A percentile compares a stretch with the other conserved stretches of the same genome.
These are phyloP conservation scores for Alternaria triticimaculans DNA, from an alignment of 2,329 filamentous ascomycete species.

Conservation along the genomic window DNA sequence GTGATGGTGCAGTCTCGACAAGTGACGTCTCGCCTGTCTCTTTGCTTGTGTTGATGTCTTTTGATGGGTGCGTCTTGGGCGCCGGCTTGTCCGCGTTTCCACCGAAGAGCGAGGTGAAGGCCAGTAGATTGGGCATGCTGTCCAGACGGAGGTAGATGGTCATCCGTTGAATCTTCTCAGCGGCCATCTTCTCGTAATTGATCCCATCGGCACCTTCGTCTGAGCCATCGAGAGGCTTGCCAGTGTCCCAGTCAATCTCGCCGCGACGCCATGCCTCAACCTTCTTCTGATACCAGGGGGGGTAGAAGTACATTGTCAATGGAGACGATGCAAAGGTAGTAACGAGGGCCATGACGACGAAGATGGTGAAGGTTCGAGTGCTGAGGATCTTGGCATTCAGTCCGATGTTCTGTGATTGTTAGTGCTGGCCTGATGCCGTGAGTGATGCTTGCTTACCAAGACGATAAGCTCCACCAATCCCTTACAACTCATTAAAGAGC, in stretches of 20 bases:
- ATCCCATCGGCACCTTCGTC: slow-evolving; percentile 51
- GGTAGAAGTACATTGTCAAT: slow-evolving; percentile 75
- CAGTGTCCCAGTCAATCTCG: slow-evolving; percentile 86
- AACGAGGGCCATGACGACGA: slow-evolving; percentile 90
- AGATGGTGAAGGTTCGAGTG: slow-evolving; percentile 85
- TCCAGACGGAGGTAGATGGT: slow-evolving; percentile 85
- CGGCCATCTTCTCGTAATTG: slow-evolving; percentile 58
- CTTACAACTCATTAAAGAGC: slow-evolving; percentile 94
- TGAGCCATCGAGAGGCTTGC: slow-evolving; percentile 51
- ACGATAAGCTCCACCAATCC: slow-evolving; percentile 94
- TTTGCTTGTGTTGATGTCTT: slow-evolving; percentile 26
- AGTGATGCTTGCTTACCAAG: slow-evolving; percentile 64
- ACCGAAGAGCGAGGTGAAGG: slow-evolving; percentile 81
- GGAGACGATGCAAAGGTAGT: slow-evolving; percentile 87
- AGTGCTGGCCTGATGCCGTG: slow-evolving; percentile 6
- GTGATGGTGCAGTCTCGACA: slow-evolving; percentile 37
- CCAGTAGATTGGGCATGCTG: slow-evolving; percentile 81
- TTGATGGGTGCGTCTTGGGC: slow-evolving; percentile 48
- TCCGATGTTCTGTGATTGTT: slow-evolving; percentile 71
- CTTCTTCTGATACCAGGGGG: slow-evolving; percentile 77
- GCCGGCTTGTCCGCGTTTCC: slow-evolving; percentile 53
- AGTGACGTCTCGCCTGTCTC: slow-evolving; percentile 26
- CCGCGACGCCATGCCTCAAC: slow-evolving; percentile 77
- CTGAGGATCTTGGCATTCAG: slow-evolving; percentile 83
- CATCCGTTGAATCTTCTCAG: slow-evolving; percentile 65